Percentiles rank a stretch among this genome's conserved stretches.
These are phyloP conservation scores for Acanthamoeba healyi DNA, from an alignment of 208 protist genomes.

Conservation along the genomic window DNA sequence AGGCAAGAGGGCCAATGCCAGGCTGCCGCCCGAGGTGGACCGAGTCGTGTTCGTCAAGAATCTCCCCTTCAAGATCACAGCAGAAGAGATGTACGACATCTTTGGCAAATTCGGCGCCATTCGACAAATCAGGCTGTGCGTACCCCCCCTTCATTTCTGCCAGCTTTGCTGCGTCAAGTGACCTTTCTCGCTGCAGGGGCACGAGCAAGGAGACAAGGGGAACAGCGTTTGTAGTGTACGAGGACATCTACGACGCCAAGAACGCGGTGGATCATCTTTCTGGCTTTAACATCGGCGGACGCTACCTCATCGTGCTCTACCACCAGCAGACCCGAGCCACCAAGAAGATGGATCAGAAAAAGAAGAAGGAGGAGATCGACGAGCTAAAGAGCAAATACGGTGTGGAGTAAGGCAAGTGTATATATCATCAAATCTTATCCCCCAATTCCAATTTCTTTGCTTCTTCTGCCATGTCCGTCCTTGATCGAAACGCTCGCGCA, in stretches of 20 bases:
- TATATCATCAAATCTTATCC: no score
- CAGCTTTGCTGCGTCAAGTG: not conserved
- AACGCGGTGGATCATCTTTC: slow-evolving; percentile 93
- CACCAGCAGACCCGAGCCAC: slow-evolving; percentile 35
- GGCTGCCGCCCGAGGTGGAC: slow-evolving; percentile 92
- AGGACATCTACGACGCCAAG: slow-evolving; percentile 96
- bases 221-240: slow-evolving; percentile 95
- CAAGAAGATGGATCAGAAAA: slow-evolving; percentile 70
- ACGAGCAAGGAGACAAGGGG: slow-evolving; percentile 90
- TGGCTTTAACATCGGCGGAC: slow-evolving; percentile 93
- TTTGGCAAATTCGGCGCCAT: slow-evolving; percentile 95
- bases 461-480: no score
- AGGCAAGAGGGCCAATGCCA: slow-evolving; percentile 4
- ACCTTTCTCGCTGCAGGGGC: slow-evolving; percentile 83
- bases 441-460: not conserved
- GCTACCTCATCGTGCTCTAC: slow-evolving; percentile 75
- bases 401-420: not conserved
- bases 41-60: slow-evolving; percentile 93
- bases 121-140: slow-evolving; percentile 92
- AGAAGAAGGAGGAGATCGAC: slow-evolving; percentile 74
- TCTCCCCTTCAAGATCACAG: slow-evolving; percentile 94
- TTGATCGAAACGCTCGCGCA: no score
- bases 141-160: not conserved
- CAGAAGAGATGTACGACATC: slow-evolving; percentile 94
- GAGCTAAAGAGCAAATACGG: slow-evolving; percentile 66